Evolutionary conservation across 2,329 filamentous ascomycete species (phyloP), one percentile per base, ranked within the genome.

Genomic region (Tolypocladium capitatum): DNA sequence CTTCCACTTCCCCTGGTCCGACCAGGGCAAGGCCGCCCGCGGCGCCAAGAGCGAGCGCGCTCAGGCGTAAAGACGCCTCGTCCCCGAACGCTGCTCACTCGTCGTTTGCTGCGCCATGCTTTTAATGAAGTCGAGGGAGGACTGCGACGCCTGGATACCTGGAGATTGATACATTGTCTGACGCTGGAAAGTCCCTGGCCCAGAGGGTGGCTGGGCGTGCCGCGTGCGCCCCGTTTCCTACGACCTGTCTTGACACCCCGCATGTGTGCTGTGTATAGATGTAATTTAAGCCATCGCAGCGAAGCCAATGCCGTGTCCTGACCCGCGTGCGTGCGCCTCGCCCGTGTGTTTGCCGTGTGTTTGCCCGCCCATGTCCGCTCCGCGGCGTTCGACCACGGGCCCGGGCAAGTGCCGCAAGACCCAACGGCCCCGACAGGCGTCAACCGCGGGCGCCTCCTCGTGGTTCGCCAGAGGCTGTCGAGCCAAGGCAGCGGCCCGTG

Each of bases 1-100:
- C 53, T 83, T 85, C 58, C 89, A 95, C 74, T 94, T 96, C 75
- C 91, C 90, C 47, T 96, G 91, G 91, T 91, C 86, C 34, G 83
- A 85, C 58, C 84, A 84, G 69, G 85, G 80, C 46, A 76, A 52
- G 75, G 80, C 65, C 65, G 63, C 51, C 51, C 76, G 81, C 51
- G 63, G 60, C 50, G 57, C 59, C 53, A 72, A 83, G 60, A 52
- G 51, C 20, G 59, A 62, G 45, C 56, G 55, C 48, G 52, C 52
- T 8, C 53, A 53, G 49, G 56, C 48, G 45, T 58, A 50, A 50
- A 16, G 2, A 11, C 18, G 3, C 9, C 7, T 28, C 13, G 20
- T 18, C 5, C 7, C 16, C 32, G 32, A 24, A 11, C n/a, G 42
- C 10, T 18, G 11, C 38, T 33, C 18, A 11, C 13, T 20, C 21